Conservation (phyloP, 2,329 filamentous ascomycete species). For the Diaporthe longicolla region DNA sequence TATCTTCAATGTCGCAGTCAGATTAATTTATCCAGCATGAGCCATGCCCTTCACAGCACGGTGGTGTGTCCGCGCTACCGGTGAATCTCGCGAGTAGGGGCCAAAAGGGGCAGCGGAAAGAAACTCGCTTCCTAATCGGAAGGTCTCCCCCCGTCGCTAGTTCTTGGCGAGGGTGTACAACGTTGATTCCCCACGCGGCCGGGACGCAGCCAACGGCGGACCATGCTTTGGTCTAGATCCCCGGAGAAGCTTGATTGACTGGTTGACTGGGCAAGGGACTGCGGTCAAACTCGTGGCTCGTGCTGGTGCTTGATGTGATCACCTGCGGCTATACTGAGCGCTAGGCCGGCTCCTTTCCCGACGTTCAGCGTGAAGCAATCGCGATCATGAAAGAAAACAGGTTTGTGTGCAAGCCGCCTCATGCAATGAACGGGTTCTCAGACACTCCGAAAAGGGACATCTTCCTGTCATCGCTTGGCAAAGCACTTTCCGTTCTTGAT, state of each 20-base stretch:
- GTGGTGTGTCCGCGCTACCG: constrained; percentile 21
- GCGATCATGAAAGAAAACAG: background rate
- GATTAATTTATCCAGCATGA: constrained; percentile 29
- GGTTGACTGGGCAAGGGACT: background rate
- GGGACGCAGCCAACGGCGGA: background rate
- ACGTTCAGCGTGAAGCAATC: background rate
- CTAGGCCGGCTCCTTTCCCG: constrained; percentile 24
- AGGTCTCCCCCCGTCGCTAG: constrained; percentile 21
- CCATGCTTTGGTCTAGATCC: background rate
- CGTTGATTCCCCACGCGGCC: constrained; percentile 7
- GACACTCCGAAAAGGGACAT: background rate
- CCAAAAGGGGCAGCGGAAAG: constrained; percentile 17
- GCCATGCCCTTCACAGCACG: constrained; percentile 22
- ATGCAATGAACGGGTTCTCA: background rate
- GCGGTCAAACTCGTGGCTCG: background rate
- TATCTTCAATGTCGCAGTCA: background rate
- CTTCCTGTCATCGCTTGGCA: background rate
- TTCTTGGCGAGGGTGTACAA: constrained; percentile 6
- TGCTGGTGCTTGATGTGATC: constrained; percentile 16
- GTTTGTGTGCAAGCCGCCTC: background rate
- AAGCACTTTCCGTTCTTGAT: background rate
- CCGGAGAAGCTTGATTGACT: background rate
- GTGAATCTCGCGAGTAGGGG: constrained; percentile 1
- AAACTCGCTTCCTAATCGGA: constrained; percentile 5
- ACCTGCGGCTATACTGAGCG: constrained; percentile 15